These are phyloP conservation scores for Cercophora newfieldiana DNA, from an alignment of 495 filamentous ascomycete genomes.

Conservation along the genomic window DNA sequence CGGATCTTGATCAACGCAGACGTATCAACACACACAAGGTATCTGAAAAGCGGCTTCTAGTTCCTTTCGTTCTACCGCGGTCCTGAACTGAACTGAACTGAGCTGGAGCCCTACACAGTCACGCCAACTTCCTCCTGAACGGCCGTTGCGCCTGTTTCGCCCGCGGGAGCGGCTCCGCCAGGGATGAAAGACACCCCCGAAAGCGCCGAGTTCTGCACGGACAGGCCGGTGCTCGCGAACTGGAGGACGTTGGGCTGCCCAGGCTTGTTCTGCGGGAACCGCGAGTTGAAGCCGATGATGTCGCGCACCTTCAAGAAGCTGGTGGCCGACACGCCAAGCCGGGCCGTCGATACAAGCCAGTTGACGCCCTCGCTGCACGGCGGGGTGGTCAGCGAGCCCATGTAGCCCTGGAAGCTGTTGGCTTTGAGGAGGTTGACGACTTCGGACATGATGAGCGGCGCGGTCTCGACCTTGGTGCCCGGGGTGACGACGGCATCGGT, in stretches of 20 bases:
- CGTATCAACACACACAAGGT: too few relatives aligned
- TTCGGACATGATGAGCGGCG: conserved; percentile 55
- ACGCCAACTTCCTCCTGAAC: not conserved
- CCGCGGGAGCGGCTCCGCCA: not conserved
- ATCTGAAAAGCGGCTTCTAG: too few relatives aligned
- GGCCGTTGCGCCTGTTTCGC: not conserved
- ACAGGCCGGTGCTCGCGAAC: not conserved
- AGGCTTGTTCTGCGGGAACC: conserved; percentile 60
- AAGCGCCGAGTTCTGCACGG: not conserved
- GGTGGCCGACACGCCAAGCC: conserved; percentile 51
- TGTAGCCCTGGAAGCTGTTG: conserved; percentile 53
- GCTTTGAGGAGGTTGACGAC: conserved; percentile 51
- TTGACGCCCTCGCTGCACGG: conserved; percentile 63
- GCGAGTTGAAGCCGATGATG: conserved; percentile 64
- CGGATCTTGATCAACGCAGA: too few relatives aligned
- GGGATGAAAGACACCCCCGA: not conserved
- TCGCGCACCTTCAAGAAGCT: conserved; percentile 57
- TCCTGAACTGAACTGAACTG: too few relatives aligned
- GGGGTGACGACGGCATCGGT: conserved; percentile 54
- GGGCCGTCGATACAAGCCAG: conserved; percentile 57
- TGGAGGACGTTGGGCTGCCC: conserved; percentile 55
- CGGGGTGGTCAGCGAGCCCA: conserved; percentile 12
- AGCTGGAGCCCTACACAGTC: too few relatives aligned
- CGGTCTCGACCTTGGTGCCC: conserved; percentile 56
- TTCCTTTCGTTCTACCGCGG: too few relatives aligned